These are phyloP conservation scores for Pseudonitzschia delicatissima DNA, from an alignment of 108 stramenopile genomes.

Conservation along the genomic window DNA sequence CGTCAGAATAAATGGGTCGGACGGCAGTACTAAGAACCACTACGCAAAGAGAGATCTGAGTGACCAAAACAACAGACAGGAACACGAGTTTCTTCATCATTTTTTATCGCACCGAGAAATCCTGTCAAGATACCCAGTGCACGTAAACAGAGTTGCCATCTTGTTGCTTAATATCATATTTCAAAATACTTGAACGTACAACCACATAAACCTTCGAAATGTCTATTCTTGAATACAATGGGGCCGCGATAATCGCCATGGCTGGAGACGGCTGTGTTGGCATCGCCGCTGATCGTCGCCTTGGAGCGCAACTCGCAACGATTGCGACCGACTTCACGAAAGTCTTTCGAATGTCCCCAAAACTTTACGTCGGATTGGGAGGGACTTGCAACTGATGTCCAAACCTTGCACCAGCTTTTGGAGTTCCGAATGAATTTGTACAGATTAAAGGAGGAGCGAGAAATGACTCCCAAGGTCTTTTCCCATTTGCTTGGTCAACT, in stretches of 20 bases:
- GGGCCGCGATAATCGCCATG: constrained; percentile 98
- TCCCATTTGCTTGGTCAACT: constrained; percentile 83
- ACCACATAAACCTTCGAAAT: constrained; percentile 21
- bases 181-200: not conserved
- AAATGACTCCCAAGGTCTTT: constrained; percentile 93
- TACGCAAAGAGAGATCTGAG: no score
- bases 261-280: constrained; percentile 98
- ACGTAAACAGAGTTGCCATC: not conserved
- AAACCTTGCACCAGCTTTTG: constrained; percentile 84
- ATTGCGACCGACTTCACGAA: constrained; percentile 93
- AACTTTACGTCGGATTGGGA: constrained; percentile 90
- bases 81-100: not conserved
- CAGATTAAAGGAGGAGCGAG: constrained; percentile 93
- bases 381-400: constrained; percentile 97
- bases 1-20: no score
- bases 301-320: constrained; percentile 93
- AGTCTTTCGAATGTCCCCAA: constrained; percentile 92
- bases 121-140: not conserved
- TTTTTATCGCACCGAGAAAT: not conserved
- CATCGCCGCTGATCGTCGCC: constrained; percentile 93
- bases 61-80: no score
- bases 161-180: not conserved
- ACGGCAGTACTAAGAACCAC: no score
- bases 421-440: constrained; percentile 91
- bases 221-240: constrained; percentile 99